phyloP scores from a whole-genome alignment of 2,329 filamentous ascomycete species.

The Aspergillus pseudoterreus region DNA sequence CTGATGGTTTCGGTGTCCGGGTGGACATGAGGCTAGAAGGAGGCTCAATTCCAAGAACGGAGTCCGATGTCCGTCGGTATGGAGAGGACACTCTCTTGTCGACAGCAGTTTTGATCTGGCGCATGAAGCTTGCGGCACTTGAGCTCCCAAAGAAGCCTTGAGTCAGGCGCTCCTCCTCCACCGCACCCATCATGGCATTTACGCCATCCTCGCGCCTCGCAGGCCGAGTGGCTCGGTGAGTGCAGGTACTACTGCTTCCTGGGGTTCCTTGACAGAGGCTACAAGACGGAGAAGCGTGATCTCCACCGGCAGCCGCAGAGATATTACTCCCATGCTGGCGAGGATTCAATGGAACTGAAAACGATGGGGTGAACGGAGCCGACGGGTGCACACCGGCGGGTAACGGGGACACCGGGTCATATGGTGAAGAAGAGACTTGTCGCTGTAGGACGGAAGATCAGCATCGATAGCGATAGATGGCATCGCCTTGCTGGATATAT shows the following conservation, averaged over 20 bases:
- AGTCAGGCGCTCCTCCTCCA: slow-evolving; percentile 40
- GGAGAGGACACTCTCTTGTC: slow-evolving; percentile 28
- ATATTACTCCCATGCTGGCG: neutral
- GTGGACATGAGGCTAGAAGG: slow-evolving; percentile 19
- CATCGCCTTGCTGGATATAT: neutral
- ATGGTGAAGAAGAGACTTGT: slow-evolving; percentile 4
- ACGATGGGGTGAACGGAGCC: neutral
- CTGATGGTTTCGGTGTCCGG: slow-evolving; percentile 9
- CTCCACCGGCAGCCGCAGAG: neutral
- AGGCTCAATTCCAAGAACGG: slow-evolving; percentile 8
- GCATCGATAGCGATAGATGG: neutral
- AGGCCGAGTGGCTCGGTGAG: neutral
- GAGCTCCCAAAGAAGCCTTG: slow-evolving; percentile 48
- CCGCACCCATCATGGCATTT: slow-evolving; percentile 47
- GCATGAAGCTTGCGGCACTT: slow-evolving; percentile 47
- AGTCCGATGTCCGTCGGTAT: slow-evolving; percentile 16
- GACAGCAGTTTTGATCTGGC: slow-evolving; percentile 45
- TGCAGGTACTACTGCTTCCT: neutral
- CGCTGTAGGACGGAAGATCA: neutral
- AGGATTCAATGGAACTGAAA: neutral
- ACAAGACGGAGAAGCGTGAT: slow-evolving; percentile 1
- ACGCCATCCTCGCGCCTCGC: slow-evolving; percentile 26
- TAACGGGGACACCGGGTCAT: neutral
- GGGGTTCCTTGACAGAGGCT: slow-evolving; percentile 2
- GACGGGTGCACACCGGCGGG: neutral